phyloP scores from a whole-genome alignment of 805 yeast genomes.

The Saccharomyces cerevisiae region DNA sequence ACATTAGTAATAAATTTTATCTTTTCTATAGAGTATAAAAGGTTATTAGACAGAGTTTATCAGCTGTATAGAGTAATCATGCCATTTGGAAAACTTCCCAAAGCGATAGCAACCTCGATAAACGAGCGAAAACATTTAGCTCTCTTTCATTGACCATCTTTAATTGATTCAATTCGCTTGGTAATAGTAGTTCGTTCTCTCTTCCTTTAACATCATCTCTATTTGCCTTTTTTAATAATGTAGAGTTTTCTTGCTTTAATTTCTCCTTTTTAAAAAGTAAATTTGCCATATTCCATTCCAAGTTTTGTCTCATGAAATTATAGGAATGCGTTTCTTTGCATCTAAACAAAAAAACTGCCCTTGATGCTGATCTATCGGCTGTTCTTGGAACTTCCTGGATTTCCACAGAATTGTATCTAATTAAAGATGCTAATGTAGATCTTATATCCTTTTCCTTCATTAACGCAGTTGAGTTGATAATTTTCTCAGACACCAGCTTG shows the following conservation, averaged over 20 bases:
- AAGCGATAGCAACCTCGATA: slow-evolving; percentile 46
- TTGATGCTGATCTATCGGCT: slow-evolving; percentile 81
- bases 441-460: slow-evolving; percentile 73
- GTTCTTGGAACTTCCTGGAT: slow-evolving; percentile 92
- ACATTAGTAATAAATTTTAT: background rate
- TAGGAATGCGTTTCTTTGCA: slow-evolving; percentile 49
- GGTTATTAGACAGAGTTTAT: background rate
- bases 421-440: slow-evolving; percentile 56
- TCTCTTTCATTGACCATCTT: slow-evolving; percentile 53
- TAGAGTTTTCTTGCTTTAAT: slow-evolving; percentile 51
- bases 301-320: slow-evolving; percentile 38
- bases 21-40: background rate
- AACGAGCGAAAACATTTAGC: slow-evolving; percentile 43
- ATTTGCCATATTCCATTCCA: slow-evolving; percentile 39
- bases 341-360: slow-evolving; percentile 78
- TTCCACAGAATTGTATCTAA: slow-evolving; percentile 66
- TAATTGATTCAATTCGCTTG: slow-evolving; percentile 67
- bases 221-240: slow-evolving; percentile 68
- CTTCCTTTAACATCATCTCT: slow-evolving; percentile 85
- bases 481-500: slow-evolving; percentile 76
- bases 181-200: slow-evolving; percentile 65
- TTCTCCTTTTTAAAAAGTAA: slow-evolving; percentile 46
- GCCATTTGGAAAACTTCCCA: slow-evolving; percentile 46
- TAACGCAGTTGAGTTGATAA: slow-evolving; percentile 64
- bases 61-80: slow-evolving; percentile 4